Base-by-base conservation (phyloP, 2,329 filamentous ascomycete genomes). In the Karstenula rhodostoma region DNA sequence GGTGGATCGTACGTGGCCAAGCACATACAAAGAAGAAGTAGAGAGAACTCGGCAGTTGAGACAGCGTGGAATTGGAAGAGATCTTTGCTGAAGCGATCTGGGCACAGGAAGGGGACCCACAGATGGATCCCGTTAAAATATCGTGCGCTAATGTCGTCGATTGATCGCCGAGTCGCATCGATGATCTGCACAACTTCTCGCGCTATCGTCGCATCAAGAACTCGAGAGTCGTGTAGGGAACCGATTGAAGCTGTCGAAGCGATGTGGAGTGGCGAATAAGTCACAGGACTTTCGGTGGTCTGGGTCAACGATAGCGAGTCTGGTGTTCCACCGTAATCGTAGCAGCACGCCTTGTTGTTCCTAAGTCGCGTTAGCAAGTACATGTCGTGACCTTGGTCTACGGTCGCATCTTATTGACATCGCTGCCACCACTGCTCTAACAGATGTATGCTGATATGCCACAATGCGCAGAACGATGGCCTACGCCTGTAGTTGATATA, bases 51-150 rank as follows among this genome's bases (percentile, higher is more conserved):
- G 23, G 44, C 51, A 23, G 58, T 56, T n/a, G 58, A 52, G 4
- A 9, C n/a, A 13, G 58, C 46, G 4, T 35, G 22, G 19, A 56
- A 60, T 4, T 49, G 43, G 12, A 51, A 17, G 12, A 60, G 27
- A 27, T 60, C 58, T 50, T 47, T 56, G 10, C 46, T 29, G 33
- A 56, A 51, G 47, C 52, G 47, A 10, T 42, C 43, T 7, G 51
- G 58, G 47, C 58, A 60, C 13, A 56, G 25, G 25, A 56, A 60
- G 15, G 57, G 57, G 23, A 59, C 35, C 57, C 57, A 59, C 17
- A 59, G 29, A 29, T 56, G 52, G n/a, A 60, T 25, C 33, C 58
- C 58, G 23, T 51, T 56, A 19, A 60, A 60, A 27, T 60, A 60
- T 43, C 44, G 58, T 22, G 25, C 22, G 46, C 25, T 47, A 3